Percentiles rank a stretch among this genome's conserved stretches.
Conservation (phyloP, 1,284 basidiomycete species). For the Sporisorium reilianum region DNA sequence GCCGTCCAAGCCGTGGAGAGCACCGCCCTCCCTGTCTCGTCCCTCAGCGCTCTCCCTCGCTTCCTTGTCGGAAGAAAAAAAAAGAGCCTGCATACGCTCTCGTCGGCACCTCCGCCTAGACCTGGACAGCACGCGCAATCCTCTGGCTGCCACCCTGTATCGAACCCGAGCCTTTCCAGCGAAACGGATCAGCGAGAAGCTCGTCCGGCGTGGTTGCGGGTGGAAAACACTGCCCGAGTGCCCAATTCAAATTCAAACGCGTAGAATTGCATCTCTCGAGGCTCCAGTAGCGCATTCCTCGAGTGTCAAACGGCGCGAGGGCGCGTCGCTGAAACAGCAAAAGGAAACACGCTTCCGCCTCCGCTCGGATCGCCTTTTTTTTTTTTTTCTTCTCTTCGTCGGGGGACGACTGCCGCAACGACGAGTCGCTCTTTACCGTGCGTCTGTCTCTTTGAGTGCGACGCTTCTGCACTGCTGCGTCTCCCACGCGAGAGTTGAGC, state of each 20-base stretch:
- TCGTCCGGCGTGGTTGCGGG: not conserved
- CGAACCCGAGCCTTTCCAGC: not conserved
- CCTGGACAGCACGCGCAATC: not conserved
- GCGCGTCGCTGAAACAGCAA: no score
- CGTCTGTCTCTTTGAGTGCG: no score
- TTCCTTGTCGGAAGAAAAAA: not conserved
- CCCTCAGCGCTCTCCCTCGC: not conserved
- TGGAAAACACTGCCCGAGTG: constrained; percentile 14
- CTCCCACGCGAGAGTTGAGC: no score
- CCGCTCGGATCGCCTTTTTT: not conserved
- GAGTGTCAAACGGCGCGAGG: constrained; percentile 59
- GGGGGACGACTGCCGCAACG: no score
- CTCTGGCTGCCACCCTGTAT: not conserved
- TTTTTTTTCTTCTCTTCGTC: no score
- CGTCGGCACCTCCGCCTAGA: not conserved
- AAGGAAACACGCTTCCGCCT: constrained; percentile 2
- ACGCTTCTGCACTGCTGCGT: no score
- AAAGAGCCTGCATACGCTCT: not conserved
- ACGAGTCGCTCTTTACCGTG: not conserved
- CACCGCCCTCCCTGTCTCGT: not conserved
- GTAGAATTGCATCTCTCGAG: constrained; percentile 36
- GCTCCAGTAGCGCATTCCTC: constrained; percentile 49
- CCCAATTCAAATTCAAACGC: constrained; percentile 11
- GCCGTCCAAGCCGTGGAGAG: not conserved
- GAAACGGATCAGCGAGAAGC: not conserved